Evolutionary conservation across 2,329 filamentous ascomycete species (phyloP), one percentile per base, ranked within the genome.

Genomic region (Talaromyces sp.): DNA sequence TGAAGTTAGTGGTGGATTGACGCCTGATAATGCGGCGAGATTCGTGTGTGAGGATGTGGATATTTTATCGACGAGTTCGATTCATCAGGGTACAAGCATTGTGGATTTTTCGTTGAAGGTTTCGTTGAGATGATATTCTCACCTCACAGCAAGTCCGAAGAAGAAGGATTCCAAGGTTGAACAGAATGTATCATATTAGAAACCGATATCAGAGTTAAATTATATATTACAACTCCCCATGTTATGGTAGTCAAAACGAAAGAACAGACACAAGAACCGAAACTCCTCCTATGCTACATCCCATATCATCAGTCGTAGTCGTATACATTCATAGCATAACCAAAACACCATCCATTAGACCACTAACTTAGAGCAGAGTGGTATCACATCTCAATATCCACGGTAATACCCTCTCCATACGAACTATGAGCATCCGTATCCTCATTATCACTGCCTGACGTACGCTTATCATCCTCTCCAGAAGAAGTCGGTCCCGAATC

Each of bases 81-180:
- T 99, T 69, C 94, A 99, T 69, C 94, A 99, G 77, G 93, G 94
- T 2, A 91, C 95, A 2, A 85, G 89, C 31, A 91, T 97, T 71
- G 86, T 99, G 46, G 94, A 99, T 73, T 97, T 97, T 72, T 97
- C 92, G 5, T 80, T 99, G 65, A 99, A 99, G 79, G 92, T 99
- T 41, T 73, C 69, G 22, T 54, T 75, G 63, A 67, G 69, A 45
- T 73, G 39, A 61, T n/a, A n/a, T n/a, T 41, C 17, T 15, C 10
- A 25, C 8, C 15, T 45, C 21, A 10, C 2, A 10, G 8, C 8
- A 36, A 15, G 31, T 25, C 2, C 7, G 9, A 37, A 6, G 31
- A 15, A n/a, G 46, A 36, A 15, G 33, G 15, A 19, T 22, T n/a
- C n/a, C n/a, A n/a, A n/a, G n/a, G n/a, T n/a, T 25, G 33, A 22